Conservation (phyloP, 306 rosid genomes). For the Prunus davidiana region DNA sequence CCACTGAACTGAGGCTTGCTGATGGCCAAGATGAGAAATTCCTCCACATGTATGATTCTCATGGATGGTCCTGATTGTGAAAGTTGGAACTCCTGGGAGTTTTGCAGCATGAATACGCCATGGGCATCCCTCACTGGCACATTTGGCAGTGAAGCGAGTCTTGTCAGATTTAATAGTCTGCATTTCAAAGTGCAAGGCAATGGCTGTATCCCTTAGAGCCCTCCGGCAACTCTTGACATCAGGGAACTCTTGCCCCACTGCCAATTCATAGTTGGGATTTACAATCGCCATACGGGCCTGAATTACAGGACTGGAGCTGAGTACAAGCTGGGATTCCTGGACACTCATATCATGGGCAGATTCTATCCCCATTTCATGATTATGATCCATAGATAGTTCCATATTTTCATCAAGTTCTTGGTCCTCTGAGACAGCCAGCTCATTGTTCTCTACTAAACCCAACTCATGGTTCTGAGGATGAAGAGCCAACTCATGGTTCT, state of each 20-base stretch:
- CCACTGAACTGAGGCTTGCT: slow-evolving; percentile 94
- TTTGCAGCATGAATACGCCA: slow-evolving; percentile 97
- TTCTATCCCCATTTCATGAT: slow-evolving; percentile 59
- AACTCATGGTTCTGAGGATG: slow-evolving; percentile 47
- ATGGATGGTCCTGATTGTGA: slow-evolving; percentile 76
- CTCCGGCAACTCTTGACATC: slow-evolving; percentile 90
- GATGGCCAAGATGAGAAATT: slow-evolving; percentile 82
- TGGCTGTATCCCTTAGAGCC: slow-evolving; percentile 84
- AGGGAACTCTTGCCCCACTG: slow-evolving; percentile 85
- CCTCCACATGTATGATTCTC: slow-evolving; percentile 80
- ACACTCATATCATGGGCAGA: slow-evolving; percentile 42
- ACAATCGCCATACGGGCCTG: slow-evolving; percentile 57
- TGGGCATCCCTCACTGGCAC: slow-evolving; percentile 85
- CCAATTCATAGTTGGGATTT: slow-evolving; percentile 52
- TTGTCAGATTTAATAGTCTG: slow-evolving; percentile 90
- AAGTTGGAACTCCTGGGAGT: slow-evolving; percentile 90
- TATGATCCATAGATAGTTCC: slow-evolving; percentile 46
- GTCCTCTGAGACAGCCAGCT: slow-evolving; percentile 50
- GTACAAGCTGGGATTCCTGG: slow-evolving; percentile 43
- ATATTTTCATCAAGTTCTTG: slow-evolving; percentile 65
- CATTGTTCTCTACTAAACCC: slow-evolving; percentile 50
- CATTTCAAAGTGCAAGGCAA: slow-evolving; percentile 80
- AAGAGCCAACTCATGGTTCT: slow-evolving; percentile 52
- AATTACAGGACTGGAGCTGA: slow-evolving; percentile 40
- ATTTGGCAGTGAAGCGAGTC: slow-evolving; percentile 86